A percentile compares a stretch with the other conserved stretches of the same genome.
phyloP scores from a whole-genome alignment of 805 yeast species.

The Teunomyces gatunensis region DNA sequence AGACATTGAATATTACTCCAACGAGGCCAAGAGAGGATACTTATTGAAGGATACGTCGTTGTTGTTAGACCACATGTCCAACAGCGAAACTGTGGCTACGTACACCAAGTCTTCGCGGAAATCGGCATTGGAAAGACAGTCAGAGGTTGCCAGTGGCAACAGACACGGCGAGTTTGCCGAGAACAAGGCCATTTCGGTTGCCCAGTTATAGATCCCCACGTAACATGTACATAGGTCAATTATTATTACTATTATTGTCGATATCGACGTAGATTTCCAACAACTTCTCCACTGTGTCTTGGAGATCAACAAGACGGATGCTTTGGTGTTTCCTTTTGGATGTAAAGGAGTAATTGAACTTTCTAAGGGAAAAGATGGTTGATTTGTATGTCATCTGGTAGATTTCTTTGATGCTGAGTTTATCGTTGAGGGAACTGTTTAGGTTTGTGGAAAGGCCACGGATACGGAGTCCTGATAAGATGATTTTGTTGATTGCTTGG shows the following conservation, averaged over 20 bases:
- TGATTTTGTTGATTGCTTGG: conserved; percentile 31
- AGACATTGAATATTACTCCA: conserved; percentile 75
- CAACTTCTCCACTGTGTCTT: conserved; percentile 39
- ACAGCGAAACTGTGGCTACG: conserved; percentile 15
- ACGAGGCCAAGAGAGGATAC: conserved; percentile 74
- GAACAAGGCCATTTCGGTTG: conserved; percentile 8
- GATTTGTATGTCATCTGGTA: conserved; percentile 41
- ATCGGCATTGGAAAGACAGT: conserved; percentile 35
- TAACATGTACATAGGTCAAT: conserved; percentile 7
- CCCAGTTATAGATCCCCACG: conserved; percentile 1
- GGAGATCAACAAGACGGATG: conserved; percentile 28
- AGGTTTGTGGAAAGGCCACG: conserved; percentile 33
- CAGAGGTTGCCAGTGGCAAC: conserved; percentile 28
- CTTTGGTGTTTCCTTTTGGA: conserved; percentile 4
- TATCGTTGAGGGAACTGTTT: conserved; percentile 26
- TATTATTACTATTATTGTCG: conserved; percentile 13
- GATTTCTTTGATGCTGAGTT: conserved; percentile 36
- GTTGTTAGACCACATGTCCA: conserved; percentile 34
- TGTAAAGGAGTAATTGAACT: conserved; percentile 29
- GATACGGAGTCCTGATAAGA: conserved; percentile 41
- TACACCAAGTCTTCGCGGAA: conserved; percentile 26
- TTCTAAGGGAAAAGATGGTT: conserved; percentile 38
- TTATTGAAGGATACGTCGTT: conserved; percentile 43
- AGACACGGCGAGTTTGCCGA: conserved; percentile 11
- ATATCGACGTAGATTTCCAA: conserved; percentile 37